These are phyloP conservation scores for Fraxinus anomala DNA, from an alignment of 257 asterid genomes.

Conservation along the genomic window DNA sequence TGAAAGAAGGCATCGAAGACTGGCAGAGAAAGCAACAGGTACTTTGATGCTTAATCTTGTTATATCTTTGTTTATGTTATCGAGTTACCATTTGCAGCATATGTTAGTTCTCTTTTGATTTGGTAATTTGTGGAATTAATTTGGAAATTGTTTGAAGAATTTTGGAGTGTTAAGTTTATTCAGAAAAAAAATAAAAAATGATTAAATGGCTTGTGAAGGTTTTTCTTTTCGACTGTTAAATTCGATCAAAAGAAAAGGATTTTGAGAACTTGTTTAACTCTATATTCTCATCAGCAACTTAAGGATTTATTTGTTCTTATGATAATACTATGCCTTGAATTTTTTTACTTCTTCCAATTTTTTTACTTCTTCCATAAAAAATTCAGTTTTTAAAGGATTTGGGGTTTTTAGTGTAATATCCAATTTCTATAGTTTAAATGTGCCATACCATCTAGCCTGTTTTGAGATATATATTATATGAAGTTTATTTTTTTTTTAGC, in stretches of 20 bases:
- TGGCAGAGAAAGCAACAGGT: conserved; percentile 77
- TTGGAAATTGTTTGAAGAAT: too few species aligned
- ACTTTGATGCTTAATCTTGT: conserved; percentile 15
- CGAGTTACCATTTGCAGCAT: background rate
- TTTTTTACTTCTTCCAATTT: background rate
- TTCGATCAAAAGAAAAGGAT: background rate
- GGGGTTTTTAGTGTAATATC: background rate
- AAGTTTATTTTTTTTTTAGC: background rate
- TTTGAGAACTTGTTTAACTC: background rate
- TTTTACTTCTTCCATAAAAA: background rate
- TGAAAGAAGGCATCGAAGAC: conserved; percentile 84
- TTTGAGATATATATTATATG: too few species aligned
- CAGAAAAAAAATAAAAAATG: background rate
- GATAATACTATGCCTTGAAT: background rate
- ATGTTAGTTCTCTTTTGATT: background rate
- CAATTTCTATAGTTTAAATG: background rate
- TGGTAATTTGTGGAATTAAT: too few species aligned
- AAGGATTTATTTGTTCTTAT: too few species aligned
- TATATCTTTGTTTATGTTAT: background rate
- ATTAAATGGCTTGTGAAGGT: background rate
- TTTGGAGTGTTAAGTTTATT: background rate
- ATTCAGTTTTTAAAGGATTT: background rate
- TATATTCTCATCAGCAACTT: too few species aligned
- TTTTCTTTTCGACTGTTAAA: background rate
- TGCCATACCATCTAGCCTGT: background rate